Percentiles rank a stretch among this genome's conserved stretches.
Conservation (phyloP, 1,139 yeast genomes). For the Scheffersomyces segobiensis region DNA sequence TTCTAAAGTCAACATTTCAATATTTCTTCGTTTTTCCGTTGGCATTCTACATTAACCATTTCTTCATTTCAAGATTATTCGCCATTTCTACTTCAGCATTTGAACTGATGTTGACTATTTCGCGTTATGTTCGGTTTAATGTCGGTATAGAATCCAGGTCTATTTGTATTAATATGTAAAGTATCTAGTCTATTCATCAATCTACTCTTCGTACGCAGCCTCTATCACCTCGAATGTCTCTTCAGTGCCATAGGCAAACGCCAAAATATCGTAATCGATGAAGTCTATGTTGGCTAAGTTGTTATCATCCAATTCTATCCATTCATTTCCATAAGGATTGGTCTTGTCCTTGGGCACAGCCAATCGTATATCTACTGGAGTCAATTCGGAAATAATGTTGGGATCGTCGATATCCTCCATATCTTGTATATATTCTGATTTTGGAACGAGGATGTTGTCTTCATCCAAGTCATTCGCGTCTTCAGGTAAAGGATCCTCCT, state of each 20-base stretch:
- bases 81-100: background rate
- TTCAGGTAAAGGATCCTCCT: slow-evolving; percentile 12
- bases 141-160: background rate
- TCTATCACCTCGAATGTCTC: slow-evolving; percentile 41
- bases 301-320: slow-evolving; percentile 37
- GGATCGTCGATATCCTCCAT: slow-evolving; percentile 11
- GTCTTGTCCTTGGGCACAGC: slow-evolving; percentile 46
- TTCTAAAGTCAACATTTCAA: background rate
- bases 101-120: background rate
- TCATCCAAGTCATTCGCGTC: slow-evolving; percentile 14
- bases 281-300: slow-evolving; percentile 26
- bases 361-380: slow-evolving; percentile 26
- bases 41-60: background rate
- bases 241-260: slow-evolving; percentile 37
- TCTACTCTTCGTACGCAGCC: slow-evolving; percentile 42
- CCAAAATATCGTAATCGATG: slow-evolving; percentile 40
- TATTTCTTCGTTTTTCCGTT: background rate
- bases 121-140: background rate
- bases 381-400: slow-evolving; percentile 5
- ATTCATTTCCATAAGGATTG: slow-evolving; percentile 39
- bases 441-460: slow-evolving; percentile 29
- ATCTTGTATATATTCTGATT: slow-evolving; percentile 31
- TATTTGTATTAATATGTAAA: slow-evolving; percentile 1
- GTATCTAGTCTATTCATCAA: background rate
- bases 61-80: background rate